phyloP scores from a whole-genome alignment of 352 stramenopile species.

The Phytophthora syringae region DNA sequence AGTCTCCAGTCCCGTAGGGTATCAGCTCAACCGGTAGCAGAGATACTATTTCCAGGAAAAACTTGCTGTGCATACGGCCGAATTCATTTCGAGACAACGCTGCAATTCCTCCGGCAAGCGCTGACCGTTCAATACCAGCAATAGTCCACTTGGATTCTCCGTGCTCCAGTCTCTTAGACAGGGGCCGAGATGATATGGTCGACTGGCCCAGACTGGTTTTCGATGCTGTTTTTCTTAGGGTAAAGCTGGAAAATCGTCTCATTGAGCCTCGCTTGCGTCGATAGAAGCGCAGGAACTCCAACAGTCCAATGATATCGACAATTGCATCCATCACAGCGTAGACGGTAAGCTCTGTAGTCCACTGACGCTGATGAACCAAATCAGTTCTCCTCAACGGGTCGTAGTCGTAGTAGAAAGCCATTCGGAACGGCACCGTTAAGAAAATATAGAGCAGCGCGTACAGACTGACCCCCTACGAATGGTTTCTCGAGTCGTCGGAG shows the following conservation, averaged over 20 bases:
- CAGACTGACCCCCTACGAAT: slow-evolving; percentile 17
- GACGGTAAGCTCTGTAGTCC: slow-evolving; percentile 22
- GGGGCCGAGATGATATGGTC: neutral
- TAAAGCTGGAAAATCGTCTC: slow-evolving; percentile 14
- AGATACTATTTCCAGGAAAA: slow-evolving; percentile 59
- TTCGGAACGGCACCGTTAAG: slow-evolving; percentile 26
- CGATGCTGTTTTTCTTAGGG: slow-evolving; percentile 1
- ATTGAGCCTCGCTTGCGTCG: slow-evolving; percentile 6
- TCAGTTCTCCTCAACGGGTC: slow-evolving; percentile 3
- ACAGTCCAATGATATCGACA: slow-evolving; percentile 17
- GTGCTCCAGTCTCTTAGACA: neutral
- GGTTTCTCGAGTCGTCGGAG: slow-evolving; percentile 22
- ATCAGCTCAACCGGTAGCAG: slow-evolving; percentile 65
- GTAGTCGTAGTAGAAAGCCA: slow-evolving; percentile 37
- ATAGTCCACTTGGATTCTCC: slow-evolving; percentile 32
- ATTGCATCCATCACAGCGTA: slow-evolving; percentile 16
- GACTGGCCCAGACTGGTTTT: neutral
- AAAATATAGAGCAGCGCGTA: slow-evolving; percentile 28
- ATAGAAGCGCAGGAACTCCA: slow-evolving; percentile 25
- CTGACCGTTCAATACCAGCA: slow-evolving; percentile 7
- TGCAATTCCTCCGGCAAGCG: neutral
- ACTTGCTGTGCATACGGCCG: slow-evolving; percentile 29
- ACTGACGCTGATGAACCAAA: neutral
- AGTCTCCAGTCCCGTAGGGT: slow-evolving; percentile 35
- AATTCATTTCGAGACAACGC: neutral